phyloP scores from a whole-genome alignment of 495 filamentous ascomycete species.

The Tuber magnatum region DNA sequence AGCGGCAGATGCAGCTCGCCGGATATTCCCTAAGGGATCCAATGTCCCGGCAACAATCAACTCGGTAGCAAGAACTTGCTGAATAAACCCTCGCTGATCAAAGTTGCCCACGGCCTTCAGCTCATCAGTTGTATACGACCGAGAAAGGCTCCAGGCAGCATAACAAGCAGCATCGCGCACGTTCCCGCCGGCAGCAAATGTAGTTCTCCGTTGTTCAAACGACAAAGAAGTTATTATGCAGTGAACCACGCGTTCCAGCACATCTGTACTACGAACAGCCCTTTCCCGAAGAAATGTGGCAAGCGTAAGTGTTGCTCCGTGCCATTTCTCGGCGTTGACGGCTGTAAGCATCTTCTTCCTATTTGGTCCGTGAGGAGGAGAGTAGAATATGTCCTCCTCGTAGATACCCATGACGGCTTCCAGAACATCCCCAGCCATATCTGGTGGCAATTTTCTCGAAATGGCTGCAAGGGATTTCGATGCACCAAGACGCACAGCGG shows the following conservation, averaged over 20 bases:
- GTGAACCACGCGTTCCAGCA: slow-evolving; percentile 24
- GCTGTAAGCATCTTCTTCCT: slow-evolving; percentile 49
- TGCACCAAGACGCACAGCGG: slow-evolving; percentile 77
- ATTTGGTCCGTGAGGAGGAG: slow-evolving; percentile 11
- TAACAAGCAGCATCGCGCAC: slow-evolving; percentile 97
- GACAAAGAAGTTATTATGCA: slow-evolving; percentile 46
- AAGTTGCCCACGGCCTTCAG: slow-evolving; percentile 63
- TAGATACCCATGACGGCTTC: slow-evolving; percentile 72
- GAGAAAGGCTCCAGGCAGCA: slow-evolving; percentile 84
- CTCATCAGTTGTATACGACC: slow-evolving; percentile 76
- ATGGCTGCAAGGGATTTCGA: slow-evolving; percentile 89
- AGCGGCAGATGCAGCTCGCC: slow-evolving; percentile 83
- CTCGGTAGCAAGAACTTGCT: slow-evolving; percentile 71
- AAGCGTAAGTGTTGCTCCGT: slow-evolving; percentile 80
- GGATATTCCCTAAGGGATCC: slow-evolving; percentile 85
- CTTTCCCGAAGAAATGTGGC: slow-evolving; percentile 45
- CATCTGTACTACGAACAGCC: slow-evolving; percentile 33
- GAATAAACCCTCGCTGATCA: slow-evolving; percentile 49
- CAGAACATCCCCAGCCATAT: slow-evolving; percentile 76
- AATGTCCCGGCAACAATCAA: slow-evolving; percentile 74
- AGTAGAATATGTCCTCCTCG: slow-evolving; percentile 67
- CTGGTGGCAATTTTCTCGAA: slow-evolving; percentile 64
- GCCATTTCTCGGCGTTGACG: slow-evolving; percentile 78
- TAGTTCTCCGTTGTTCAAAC: slow-evolving; percentile 77
- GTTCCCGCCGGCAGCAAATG: slow-evolving; percentile 79